A percentile compares a stretch with the other conserved stretches of the same genome.
Conservation (phyloP, 1,139 yeast species). For the Candida sp. region DNA sequence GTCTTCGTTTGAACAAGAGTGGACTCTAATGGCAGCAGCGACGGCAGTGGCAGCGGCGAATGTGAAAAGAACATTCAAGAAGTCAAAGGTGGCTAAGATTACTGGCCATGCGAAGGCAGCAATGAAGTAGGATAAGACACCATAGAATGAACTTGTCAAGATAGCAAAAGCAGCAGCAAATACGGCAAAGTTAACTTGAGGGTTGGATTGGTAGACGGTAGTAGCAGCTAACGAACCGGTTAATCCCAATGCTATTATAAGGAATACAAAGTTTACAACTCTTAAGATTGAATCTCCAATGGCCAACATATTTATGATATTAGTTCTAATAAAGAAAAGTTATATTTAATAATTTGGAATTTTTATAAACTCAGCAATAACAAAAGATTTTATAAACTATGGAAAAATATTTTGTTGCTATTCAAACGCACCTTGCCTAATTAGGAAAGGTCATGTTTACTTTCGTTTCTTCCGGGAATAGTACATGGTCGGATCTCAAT, state of each 20-base stretch:
- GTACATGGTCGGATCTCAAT: background rate
- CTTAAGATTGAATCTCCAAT: constrained; percentile 77
- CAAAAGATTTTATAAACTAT: background rate
- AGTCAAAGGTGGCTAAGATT: constrained; percentile 69
- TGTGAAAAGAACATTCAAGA: constrained; percentile 85
- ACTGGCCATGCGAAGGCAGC: constrained; percentile 87
- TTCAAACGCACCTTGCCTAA: constrained; percentile 3
- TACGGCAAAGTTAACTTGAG: constrained; percentile 85
- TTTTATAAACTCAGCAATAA: background rate
- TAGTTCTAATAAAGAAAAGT: background rate
- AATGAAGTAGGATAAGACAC: constrained; percentile 72
- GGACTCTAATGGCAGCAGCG: constrained; percentile 84
- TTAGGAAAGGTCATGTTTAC: constrained; percentile 9
- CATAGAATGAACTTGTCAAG: constrained; percentile 77
- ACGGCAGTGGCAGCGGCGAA: constrained; percentile 93
- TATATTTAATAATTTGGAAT: background rate
- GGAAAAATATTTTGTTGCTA: background rate
- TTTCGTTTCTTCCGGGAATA: constrained; percentile 3
- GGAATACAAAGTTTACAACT: constrained; percentile 67
- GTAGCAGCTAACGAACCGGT: constrained; percentile 82
- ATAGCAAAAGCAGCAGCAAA: constrained; percentile 87
- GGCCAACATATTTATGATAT: constrained; percentile 42
- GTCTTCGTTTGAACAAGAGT: constrained; percentile 71
- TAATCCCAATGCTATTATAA: constrained; percentile 78
- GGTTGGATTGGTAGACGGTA: constrained; percentile 50